phyloP scores from a whole-genome alignment of 2,329 filamentous ascomycete genomes.

The Ceratocystis papillata region DNA sequence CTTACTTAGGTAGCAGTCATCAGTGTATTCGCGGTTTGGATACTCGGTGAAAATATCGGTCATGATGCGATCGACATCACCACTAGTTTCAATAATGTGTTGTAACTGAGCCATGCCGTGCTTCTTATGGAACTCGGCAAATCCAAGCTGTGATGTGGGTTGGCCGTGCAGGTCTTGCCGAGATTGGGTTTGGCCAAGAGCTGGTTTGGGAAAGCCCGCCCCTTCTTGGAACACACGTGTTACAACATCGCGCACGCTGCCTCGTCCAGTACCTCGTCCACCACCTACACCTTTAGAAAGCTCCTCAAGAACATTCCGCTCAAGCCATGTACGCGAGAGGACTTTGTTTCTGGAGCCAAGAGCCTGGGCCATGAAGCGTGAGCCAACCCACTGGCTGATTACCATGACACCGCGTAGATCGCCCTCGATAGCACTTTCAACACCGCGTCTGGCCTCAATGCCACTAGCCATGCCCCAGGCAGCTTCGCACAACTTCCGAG shows the following conservation, averaged over 20 bases:
- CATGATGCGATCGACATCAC: slow-evolving; percentile 67
- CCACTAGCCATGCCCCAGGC: slow-evolving; percentile 68
- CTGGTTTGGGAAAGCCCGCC: slow-evolving; percentile 60
- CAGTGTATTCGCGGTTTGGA: slow-evolving; percentile 78
- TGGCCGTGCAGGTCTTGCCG: slow-evolving; percentile 39
- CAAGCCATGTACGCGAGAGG: slow-evolving; percentile 66
- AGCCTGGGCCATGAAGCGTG: slow-evolving; percentile 48
- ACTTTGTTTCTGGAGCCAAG: slow-evolving; percentile 33
- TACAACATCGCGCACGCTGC: slow-evolving; percentile 63
- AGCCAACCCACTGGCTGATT: slow-evolving; percentile 75
- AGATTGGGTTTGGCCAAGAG: slow-evolving; percentile 29
- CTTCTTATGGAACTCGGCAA: slow-evolving; percentile 62
- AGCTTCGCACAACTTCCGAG: slow-evolving; percentile 70
- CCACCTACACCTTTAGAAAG: slow-evolving; percentile 60
- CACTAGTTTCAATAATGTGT: slow-evolving; percentile 68
- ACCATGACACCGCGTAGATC: slow-evolving; percentile 78
- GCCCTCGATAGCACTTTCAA: slow-evolving; percentile 56
- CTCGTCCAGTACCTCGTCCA: slow-evolving; percentile 59
- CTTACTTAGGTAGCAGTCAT: slow-evolving; percentile 83
- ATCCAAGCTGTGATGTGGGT: slow-evolving; percentile 52
- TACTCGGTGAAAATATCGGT: slow-evolving; percentile 79
- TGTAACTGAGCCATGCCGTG: slow-evolving; percentile 59
- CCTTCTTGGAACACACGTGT: slow-evolving; percentile 69
- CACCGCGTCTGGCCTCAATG: slow-evolving; percentile 57
- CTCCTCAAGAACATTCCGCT: slow-evolving; percentile 57